A percentile compares a stretch with the other conserved stretches of the same genome.
Evolutionary conservation across 257 asterid species (phyloP).

Genomic region (Penstemon newberryi): DNA sequence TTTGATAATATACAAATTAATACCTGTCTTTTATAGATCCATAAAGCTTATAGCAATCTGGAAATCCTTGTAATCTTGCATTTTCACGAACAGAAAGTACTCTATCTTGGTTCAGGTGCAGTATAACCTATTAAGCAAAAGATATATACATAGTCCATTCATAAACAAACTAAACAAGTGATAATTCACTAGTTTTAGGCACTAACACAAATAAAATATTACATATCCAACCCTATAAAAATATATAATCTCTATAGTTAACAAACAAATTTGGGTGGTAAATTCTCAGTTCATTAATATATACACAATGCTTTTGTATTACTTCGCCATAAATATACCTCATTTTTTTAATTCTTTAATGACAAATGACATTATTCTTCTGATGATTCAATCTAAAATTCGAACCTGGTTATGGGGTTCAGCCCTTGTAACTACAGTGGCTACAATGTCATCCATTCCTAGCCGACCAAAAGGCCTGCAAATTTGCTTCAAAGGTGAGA

Average conservation of each 20-base stretch:
- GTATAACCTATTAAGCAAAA: slow-evolving; percentile 26
- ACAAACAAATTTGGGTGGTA: no score
- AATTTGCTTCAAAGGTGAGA: background rate
- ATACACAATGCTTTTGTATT: no score
- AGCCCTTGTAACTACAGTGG: slow-evolving; percentile 45
- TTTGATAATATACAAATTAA: no score
- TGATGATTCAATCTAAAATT: background rate
- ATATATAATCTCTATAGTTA: no score
- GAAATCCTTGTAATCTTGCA: slow-evolving; percentile 49
- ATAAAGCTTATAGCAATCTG: slow-evolving; percentile 41
- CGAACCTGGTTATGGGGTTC: slow-evolving; percentile 50
- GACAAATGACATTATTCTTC: background rate
- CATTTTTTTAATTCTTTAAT: background rate
- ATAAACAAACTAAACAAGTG: background rate
- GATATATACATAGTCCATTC: background rate
- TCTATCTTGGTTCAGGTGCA: slow-evolving; percentile 43
- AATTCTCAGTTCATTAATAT: no score
- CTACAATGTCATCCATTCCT: slow-evolving; percentile 42
- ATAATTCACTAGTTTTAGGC: background rate
- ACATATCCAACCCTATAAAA: no score
- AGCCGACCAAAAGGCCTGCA: slow-evolving; percentile 48
- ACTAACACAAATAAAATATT: no score
- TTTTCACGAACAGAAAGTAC: slow-evolving; percentile 47
- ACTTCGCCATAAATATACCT: no score
- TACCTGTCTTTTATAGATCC: slow-evolving; percentile 46